These are phyloP conservation scores for Trematosphaeria pertusa DNA, from an alignment of 2,329 filamentous ascomycete genomes.

Conservation along the genomic window DNA sequence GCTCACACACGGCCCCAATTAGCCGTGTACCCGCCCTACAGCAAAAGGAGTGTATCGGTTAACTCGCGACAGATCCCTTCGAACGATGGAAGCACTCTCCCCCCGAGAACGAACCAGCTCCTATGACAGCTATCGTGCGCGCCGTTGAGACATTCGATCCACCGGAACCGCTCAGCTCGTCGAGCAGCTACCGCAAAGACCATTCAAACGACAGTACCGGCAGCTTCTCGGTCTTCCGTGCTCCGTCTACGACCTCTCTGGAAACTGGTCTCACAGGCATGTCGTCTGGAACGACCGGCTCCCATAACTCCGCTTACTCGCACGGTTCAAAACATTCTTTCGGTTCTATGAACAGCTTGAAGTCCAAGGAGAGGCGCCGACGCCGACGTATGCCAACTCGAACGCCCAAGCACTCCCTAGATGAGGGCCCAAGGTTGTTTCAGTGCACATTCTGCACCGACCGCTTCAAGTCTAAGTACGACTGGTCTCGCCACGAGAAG, in stretches of 20 bases:
- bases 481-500: slow-evolving; percentile 51
- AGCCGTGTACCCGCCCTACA: slow-evolving; percentile 15
- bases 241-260: slow-evolving; percentile 61
- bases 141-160: slow-evolving; percentile 57
- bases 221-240: slow-evolving; percentile 58
- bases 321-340: slow-evolving; percentile 64
- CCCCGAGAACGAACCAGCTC: slow-evolving; percentile 72
- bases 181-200: slow-evolving; percentile 54
- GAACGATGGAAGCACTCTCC: slow-evolving; percentile 74
- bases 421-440: slow-evolving; percentile 34
- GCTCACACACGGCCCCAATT: slow-evolving; percentile 7
- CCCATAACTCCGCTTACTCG: slow-evolving; percentile 64
- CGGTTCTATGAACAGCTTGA: slow-evolving; percentile 62
- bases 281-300: slow-evolving; percentile 62
- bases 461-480: slow-evolving; percentile 49
- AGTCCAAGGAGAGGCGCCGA: slow-evolving; percentile 63
- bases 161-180: slow-evolving; percentile 39
- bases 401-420: slow-evolving; percentile 33
- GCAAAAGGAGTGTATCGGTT: slow-evolving; percentile 37
- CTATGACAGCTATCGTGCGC: slow-evolving; percentile 68
- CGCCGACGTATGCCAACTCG: slow-evolving; percentile 57
- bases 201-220: slow-evolving; percentile 58
- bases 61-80: slow-evolving; percentile 65
- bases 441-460: slow-evolving; percentile 52
- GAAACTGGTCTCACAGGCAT: slow-evolving; percentile 58